Base-by-base conservation (phyloP, 345 rosid species). In the Eucalyptus cloeziana region DNA sequence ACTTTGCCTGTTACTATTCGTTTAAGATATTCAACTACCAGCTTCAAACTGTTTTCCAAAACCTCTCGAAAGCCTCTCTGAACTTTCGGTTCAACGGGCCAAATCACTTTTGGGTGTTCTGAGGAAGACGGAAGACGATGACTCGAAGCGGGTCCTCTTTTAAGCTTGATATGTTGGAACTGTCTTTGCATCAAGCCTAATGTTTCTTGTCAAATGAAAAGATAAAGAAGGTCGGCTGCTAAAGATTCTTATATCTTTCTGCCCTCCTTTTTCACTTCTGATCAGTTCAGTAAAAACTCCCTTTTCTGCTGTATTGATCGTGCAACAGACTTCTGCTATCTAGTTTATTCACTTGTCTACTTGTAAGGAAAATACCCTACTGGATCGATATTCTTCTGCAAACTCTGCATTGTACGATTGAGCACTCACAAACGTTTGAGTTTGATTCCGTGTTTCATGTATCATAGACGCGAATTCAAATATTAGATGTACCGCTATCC, bases 81-180 rank as follows among this genome's bases (percentile, higher is more conserved):
- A 71, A 19, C 25, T 3, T 71, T 71, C 8, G 3, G 81, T 17
- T 71, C 81, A 5, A 10, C 8, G 0, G 45, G 19, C 40, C 45
- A 71, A 19, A 71, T 71, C 81, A 17, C 13, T 33, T 69, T 33
- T 17, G 25, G 25, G 80, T 33, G 25, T 9, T 69, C 44, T 7
- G 2, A 67, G 79, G 80, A 67, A 31, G 22, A 67, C 0, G 7
- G 81, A 37, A 71, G 27, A 37, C 7, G 5, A 10, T 10, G 81
- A 37, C 81, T 71, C 25, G 14, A 19, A 37, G 2, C 5, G 2
- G 76, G 33, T 64, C 76, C 16, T 27, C 30, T 56, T 56, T 56
- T 56, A 0, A 24, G 60, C 27, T 56, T 56, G 2, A 56, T 56
- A 1, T 22, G 0, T 22, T 22, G 27, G 25, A 0, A 56, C 25